A percentile compares a stretch with the other conserved stretches of the same genome.
Evolutionary conservation across 1,284 basidiomycete genomes (phyloP).

Genomic region (Athelia sp.): DNA sequence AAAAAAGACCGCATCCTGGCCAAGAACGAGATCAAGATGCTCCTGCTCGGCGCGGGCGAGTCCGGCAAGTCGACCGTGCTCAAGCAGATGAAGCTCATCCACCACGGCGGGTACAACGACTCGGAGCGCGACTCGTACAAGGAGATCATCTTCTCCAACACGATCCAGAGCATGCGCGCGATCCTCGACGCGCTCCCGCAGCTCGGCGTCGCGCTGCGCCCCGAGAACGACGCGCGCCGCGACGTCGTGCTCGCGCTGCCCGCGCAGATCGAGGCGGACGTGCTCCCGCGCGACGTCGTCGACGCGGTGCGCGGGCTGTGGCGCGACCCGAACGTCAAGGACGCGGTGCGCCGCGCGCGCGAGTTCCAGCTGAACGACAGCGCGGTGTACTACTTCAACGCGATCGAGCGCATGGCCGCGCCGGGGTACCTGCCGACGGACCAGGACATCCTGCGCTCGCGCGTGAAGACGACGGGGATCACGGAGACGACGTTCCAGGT

Average conservation of each 20-base stretch:
- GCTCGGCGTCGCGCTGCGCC: constrained; percentile 42
- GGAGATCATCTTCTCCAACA: constrained; percentile 97
- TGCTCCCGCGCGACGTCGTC: constrained; percentile 72
- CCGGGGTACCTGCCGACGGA: constrained; percentile 84
- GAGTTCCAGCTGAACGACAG: constrained; percentile 98
- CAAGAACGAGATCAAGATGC: constrained; percentile 94
- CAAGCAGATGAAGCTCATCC: constrained; percentile 96
- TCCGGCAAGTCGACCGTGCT: constrained; percentile 93
- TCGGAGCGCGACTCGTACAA: constrained; percentile 94
- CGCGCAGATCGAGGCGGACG: constrained; percentile 79
- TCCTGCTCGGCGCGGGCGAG: constrained; percentile 89
- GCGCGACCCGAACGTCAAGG: constrained; percentile 82
- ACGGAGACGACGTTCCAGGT: constrained; percentile 94
- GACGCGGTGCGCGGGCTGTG: constrained; percentile 86
- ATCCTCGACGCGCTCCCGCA: constrained; percentile 89
- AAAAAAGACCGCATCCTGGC: constrained; percentile 89
- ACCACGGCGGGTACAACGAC: constrained; percentile 87
- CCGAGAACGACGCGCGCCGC: constrained; percentile 68
- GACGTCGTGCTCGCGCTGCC: constrained; percentile 79
- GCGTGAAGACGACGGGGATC: constrained; percentile 97
- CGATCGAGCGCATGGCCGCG: constrained; percentile 80
- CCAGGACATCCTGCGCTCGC: constrained; percentile 90
- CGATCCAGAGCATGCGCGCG: constrained; percentile 93
- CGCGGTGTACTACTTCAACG: constrained; percentile 93
- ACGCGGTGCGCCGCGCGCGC: constrained; percentile 80